phyloP scores from a whole-genome alignment of 177 flowering plant species.

The Vitis hybrid region DNA sequence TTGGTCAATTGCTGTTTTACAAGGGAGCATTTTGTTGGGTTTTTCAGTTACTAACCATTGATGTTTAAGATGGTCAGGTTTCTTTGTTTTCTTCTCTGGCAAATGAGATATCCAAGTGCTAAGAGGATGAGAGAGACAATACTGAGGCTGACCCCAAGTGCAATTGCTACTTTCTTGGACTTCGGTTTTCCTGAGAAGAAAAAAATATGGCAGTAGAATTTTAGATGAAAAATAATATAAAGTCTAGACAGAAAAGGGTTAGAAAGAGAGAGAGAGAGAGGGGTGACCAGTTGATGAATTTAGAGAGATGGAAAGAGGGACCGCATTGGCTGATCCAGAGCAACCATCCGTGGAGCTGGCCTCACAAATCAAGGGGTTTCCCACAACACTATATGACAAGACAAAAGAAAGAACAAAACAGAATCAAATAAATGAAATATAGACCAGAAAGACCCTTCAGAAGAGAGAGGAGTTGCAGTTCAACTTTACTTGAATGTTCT shows the following conservation, averaged over 20 bases:
- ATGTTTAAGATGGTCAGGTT: conserved; percentile 45
- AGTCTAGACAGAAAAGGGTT: neutral
- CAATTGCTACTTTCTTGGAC: conserved; percentile 61
- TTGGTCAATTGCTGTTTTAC: neutral
- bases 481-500: conserved; percentile 76
- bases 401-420: neutral
- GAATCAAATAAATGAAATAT: conserved; percentile 1
- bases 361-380: conserved; percentile 76
- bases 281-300: conserved; percentile 46
- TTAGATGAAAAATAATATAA: neutral
- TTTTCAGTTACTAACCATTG: conserved; percentile 44
- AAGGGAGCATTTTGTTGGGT: neutral
- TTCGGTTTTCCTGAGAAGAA: conserved; percentile 39
- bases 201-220: neutral
- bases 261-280: conserved; percentile 5
- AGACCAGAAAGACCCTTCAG: neutral
- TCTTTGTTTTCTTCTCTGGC: conserved; percentile 44
- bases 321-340: conserved; percentile 41
- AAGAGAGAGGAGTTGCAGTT: conserved; percentile 8
- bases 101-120: conserved; percentile 34
- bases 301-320: conserved; percentile 45
- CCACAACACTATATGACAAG: conserved; percentile 48
- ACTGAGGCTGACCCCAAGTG: conserved; percentile 66
- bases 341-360: conserved; percentile 48
- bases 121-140: conserved; percentile 31